A percentile compares a stretch with the other conserved stretches of the same genome.
phyloP scores from a whole-genome alignment of 495 filamentous ascomycete species.

The Opeltia flavorubescens region DNA sequence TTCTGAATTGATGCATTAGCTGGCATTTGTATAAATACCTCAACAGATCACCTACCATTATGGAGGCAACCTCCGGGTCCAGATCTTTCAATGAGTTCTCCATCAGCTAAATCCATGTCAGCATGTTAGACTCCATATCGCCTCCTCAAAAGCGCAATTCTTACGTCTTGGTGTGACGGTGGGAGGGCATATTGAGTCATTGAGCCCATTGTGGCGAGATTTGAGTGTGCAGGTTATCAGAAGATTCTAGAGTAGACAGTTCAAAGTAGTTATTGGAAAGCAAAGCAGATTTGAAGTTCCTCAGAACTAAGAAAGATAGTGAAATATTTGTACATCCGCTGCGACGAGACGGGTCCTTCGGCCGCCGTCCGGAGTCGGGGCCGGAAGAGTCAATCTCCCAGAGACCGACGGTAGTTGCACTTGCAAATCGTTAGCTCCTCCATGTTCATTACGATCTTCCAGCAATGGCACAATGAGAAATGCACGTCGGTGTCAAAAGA shows the following conservation, averaged over 20 bases:
- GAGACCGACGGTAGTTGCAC: too few relatives aligned
- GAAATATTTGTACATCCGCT: too few relatives aligned
- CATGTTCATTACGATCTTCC: too few relatives aligned
- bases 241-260: background rate
- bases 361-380: too few relatives aligned
- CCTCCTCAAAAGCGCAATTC: conserved; percentile 20
- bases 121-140: conserved; percentile 1
- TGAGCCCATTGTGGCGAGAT: conserved; percentile 16
- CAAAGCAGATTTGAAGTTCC: background rate
- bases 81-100: conserved; percentile 70
- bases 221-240: too few relatives aligned
- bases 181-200: conserved; percentile 72
- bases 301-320: too few relatives aligned
- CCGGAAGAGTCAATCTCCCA: too few relatives aligned
- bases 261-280: background rate
- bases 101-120: conserved; percentile 66
- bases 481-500: too few relatives aligned
- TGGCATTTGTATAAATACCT: background rate
- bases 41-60: conserved; percentile 58
- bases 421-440: too few relatives aligned
- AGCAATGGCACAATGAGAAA: too few relatives aligned
- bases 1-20: conserved; percentile 40
- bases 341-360: too few relatives aligned
- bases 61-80: conserved; percentile 82
- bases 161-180: conserved; percentile 73